Evolutionary conservation across 106 monocot genomes (phyloP).

Genomic region (Dendrobium huoshanense): DNA sequence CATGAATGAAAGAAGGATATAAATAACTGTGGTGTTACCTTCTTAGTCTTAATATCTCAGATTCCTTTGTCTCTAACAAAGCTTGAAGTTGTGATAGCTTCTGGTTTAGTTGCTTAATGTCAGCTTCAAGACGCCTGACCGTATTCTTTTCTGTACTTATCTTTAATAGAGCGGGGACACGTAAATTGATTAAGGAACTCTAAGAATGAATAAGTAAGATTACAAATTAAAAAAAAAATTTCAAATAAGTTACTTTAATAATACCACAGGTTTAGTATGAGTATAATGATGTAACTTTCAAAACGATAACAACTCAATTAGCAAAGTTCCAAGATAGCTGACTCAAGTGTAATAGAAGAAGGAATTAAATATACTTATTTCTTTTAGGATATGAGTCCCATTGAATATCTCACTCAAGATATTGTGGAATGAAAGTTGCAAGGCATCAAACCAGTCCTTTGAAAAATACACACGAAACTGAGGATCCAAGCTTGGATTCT

Average conservation of each 20-base stretch:
- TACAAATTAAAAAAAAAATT: not conserved
- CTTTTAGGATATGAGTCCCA: constrained; percentile 80
- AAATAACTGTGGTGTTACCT: constrained; percentile 31
- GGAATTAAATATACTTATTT: not conserved
- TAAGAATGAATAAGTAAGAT: not conserved
- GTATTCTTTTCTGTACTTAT: constrained; percentile 89
- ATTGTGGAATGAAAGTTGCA: constrained; percentile 74
- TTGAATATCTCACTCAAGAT: constrained; percentile 92
- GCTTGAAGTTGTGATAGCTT: constrained; percentile 88
- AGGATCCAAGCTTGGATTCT: constrained; percentile 78
- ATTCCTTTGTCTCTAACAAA: constrained; percentile 71
- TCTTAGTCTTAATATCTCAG: constrained; percentile 51
- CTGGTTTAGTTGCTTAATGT: constrained; percentile 88
- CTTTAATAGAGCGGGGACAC: constrained; percentile 81
- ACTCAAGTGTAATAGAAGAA: not conserved
- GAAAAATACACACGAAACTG: constrained; percentile 94
- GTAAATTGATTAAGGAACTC: constrained; percentile 70
- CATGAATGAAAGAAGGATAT: not conserved
- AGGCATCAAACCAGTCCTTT: constrained; percentile 85
- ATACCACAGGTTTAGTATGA: not conserved
- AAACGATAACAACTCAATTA: not conserved
- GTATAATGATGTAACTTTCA: not conserved
- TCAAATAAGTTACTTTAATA: not conserved
- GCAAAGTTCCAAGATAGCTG: not conserved
- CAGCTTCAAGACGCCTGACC: constrained; percentile 75